Conservation (phyloP, 352 stramenopile genomes). For the Aphanomyces invadans region DNA sequence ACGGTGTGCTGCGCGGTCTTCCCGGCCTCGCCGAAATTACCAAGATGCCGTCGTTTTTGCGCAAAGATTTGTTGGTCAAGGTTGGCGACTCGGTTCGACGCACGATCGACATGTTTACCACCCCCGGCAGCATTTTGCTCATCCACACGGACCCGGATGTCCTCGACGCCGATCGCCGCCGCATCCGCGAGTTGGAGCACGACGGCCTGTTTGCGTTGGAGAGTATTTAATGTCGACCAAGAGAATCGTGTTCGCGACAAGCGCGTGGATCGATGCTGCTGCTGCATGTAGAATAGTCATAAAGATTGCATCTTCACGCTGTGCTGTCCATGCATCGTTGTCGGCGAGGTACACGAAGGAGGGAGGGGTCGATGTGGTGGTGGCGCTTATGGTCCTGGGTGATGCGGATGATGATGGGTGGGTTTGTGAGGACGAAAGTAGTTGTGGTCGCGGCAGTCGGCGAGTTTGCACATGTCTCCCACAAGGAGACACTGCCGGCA, state of each 20-base stretch:
- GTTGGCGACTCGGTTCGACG: conserved; percentile 76
- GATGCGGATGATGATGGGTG: not conserved
- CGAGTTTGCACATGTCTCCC: conserved; percentile 21
- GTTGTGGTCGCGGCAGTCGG: conserved; percentile 19
- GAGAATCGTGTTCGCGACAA: too few species aligned
- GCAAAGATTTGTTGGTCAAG: conserved; percentile 84
- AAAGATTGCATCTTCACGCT: too few species aligned
- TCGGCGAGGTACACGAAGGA: too few species aligned
- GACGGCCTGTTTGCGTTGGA: conserved; percentile 64
- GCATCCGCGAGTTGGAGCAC: conserved; percentile 84
- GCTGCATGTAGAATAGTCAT: too few species aligned
- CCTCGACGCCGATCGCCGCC: conserved; percentile 81
- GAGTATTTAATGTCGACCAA: conserved; percentile 16
- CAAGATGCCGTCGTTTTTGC: conserved; percentile 87
- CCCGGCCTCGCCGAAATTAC: conserved; percentile 88
- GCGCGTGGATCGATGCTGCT: too few species aligned
- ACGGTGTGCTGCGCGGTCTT: conserved; percentile 85
- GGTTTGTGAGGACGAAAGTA: conserved; percentile 12
- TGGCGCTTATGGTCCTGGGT: not conserved
- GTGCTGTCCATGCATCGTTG: too few species aligned
- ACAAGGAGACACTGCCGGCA: conserved; percentile 23
- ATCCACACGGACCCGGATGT: conserved; percentile 81
- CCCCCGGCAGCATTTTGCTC: conserved; percentile 91
- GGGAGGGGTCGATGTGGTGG: too few species aligned
- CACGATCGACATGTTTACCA: conserved; percentile 94